Base-by-base conservation (phyloP, 441 rosid genomes). In the Adansonia gregorii region DNA sequence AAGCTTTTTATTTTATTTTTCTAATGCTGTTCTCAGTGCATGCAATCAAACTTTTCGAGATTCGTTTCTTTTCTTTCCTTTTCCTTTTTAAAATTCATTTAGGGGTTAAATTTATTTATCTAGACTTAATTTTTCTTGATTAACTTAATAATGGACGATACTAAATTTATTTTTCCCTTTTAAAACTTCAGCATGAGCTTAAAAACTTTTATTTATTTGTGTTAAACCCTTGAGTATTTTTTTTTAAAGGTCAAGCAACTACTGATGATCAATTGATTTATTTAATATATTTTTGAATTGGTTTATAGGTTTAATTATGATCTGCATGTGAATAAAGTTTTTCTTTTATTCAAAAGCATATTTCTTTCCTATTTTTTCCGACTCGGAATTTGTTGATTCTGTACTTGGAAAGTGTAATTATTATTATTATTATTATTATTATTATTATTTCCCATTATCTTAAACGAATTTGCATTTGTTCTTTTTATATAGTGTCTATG, bases 261-360 rank as follows among this genome's bases (percentile, higher is more conserved):
- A 12, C 8, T 72, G 11, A 55, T 19, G 59, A 71, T 49, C 45
- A 71, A 31, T 10, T 11, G 66, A 12, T 6, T 9, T 73, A 2
- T 35, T 73, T 73, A 56, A 31, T 56, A 17, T 58, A 58, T 58
- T 2, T 19, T 58, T 22, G 58, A 59, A 31, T 71, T 11, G 52
- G 49, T 55, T 56, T 56, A 11, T 73, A 9, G n/a, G 66, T 58
- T 72, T 17, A 73, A 58, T 14, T 10, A 3, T 58, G 55, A 58
- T 20, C 54, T 73, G 76, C 76, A 73, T 73, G 76, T 73, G 24
- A 59, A 9, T 17, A 12, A 46, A 67, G 35, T 46, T 65, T 39
- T 31, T 10, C 27, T 55, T 56, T 52, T n/a, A 1, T 54, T 72
- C 41, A 8, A 3, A 52, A 27, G 52, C 52, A 11, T 58, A 3